These are phyloP conservation scores for Sugiyamaella castrensis DNA, from an alignment of 1,139 yeast species.

Conservation along the genomic window DNA sequence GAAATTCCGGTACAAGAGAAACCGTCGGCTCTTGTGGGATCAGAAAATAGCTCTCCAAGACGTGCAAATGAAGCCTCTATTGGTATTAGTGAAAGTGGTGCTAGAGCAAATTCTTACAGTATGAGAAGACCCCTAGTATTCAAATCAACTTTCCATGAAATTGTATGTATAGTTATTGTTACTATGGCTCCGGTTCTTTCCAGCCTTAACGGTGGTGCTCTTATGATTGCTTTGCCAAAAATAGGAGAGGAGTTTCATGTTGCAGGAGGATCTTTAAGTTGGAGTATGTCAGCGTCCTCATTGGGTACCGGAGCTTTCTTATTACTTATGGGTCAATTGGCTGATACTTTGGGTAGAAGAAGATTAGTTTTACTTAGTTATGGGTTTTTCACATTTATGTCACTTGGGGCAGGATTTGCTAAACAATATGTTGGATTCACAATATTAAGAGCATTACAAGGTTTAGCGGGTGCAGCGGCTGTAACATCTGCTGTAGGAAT, in stretches of 20 bases:
- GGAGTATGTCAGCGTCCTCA: slow-evolving; percentile 44
- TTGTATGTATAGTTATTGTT: slow-evolving; percentile 34
- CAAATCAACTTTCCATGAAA: slow-evolving; percentile 21
- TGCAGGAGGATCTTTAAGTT: slow-evolving; percentile 42
- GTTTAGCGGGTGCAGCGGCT: slow-evolving; percentile 42
- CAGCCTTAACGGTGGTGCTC: slow-evolving; percentile 39
- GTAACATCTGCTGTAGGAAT: slow-evolving; percentile 48
- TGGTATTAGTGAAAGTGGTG: too few species aligned
- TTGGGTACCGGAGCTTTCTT: slow-evolving; percentile 45
- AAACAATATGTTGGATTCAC: slow-evolving; percentile 38
- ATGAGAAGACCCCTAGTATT: slow-evolving; percentile 24
- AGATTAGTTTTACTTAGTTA: slow-evolving; percentile 39
- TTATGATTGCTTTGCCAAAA: slow-evolving; percentile 38
- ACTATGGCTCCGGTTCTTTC: slow-evolving; percentile 44
- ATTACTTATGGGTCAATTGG: slow-evolving; percentile 44
- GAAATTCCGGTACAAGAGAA: slow-evolving; percentile 6
- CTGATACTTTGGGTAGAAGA: slow-evolving; percentile 46
- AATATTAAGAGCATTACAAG: slow-evolving; percentile 44
- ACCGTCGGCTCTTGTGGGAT: slow-evolving; percentile 1
- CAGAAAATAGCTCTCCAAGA: slow-evolving; percentile 6
- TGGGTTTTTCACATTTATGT: slow-evolving; percentile 35
- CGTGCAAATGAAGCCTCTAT: not conserved
- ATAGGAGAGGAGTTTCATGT: slow-evolving; percentile 38
- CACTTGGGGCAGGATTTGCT: slow-evolving; percentile 44
- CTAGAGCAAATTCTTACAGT: not conserved